phyloP scores from a whole-genome alignment of 129 eudicot species.

The Glebionis coronaria region DNA sequence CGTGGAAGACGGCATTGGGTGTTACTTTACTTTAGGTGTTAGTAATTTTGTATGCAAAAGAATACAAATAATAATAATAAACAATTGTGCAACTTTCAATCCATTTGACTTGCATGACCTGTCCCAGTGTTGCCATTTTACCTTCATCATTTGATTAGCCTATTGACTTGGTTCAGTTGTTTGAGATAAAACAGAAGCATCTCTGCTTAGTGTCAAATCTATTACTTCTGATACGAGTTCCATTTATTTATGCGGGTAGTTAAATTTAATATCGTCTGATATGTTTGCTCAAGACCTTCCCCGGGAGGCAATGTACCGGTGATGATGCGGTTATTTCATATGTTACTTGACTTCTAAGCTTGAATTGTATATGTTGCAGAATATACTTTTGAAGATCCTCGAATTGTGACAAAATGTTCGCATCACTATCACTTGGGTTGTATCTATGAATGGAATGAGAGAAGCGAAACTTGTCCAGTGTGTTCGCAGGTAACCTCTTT shows the following conservation, averaged over 20 bases:
- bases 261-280: neutral
- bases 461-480: slow-evolving; percentile 40
- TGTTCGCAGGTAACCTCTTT: slow-evolving; percentile 33
- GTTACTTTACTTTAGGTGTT: neutral
- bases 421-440: slow-evolving; percentile 40
- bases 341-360: slow-evolving; percentile 3
- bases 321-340: neutral
- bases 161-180: neutral
- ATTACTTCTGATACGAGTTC: too few species aligned
- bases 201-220: too few species aligned
- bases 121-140: neutral
- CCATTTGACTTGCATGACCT: neutral
- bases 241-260: too few species aligned
- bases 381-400: slow-evolving; percentile 37
- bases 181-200: neutral
- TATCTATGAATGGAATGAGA: slow-evolving; percentile 39
- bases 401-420: slow-evolving; percentile 35
- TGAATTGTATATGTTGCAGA: slow-evolving; percentile 25
- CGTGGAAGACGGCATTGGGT: too few species aligned
- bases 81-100: neutral
- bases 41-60: neutral
- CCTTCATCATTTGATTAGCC: neutral
- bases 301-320: too few species aligned
- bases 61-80: too few species aligned
- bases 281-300: neutral